Evolutionary conservation across 345 rosid genomes (phyloP).

Genomic region (Hevea brasiliensis): DNA sequence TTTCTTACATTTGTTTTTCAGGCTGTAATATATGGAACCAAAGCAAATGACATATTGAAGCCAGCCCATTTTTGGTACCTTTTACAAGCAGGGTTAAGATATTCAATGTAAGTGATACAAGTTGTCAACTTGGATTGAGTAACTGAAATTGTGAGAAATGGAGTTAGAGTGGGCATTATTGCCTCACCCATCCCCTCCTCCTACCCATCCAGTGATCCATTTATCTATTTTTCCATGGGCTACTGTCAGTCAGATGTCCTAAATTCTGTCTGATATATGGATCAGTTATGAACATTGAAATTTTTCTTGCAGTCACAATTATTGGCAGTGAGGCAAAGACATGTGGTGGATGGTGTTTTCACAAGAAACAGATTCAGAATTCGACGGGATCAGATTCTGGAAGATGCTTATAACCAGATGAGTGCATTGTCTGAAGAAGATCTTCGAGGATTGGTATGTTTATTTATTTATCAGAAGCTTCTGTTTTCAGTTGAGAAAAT

Average conservation of each 20-base stretch:
- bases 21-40: conserved; percentile 83
- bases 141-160: neutral
- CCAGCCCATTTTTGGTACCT: conserved; percentile 96
- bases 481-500: conserved; percentile 11
- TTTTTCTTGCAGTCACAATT: conserved; percentile 64
- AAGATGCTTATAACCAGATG: conserved; percentile 98
- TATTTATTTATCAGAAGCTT: conserved; percentile 2
- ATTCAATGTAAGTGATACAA: conserved; percentile 72
- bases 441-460: conserved; percentile 80
- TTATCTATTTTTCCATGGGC: neutral
- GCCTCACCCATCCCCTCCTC: conserved; percentile 1
- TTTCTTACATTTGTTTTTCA: conserved; percentile 32
- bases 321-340: conserved; percentile 63
- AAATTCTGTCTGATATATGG: neutral
- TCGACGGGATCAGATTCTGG: conserved; percentile 88
- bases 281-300: neutral
- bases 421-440: conserved; percentile 91
- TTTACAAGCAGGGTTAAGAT: conserved; percentile 96
- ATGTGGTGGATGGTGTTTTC: conserved; percentile 71
- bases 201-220: conserved; percentile 5
- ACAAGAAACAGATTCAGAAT: conserved; percentile 87
- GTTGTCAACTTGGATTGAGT: neutral
- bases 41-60: conserved; percentile 88
- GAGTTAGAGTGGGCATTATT: neutral
- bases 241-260: too few relatives aligned